Base-by-base conservation (phyloP, 352 stramenopile species). In the Aphanomyces invadans region DNA sequence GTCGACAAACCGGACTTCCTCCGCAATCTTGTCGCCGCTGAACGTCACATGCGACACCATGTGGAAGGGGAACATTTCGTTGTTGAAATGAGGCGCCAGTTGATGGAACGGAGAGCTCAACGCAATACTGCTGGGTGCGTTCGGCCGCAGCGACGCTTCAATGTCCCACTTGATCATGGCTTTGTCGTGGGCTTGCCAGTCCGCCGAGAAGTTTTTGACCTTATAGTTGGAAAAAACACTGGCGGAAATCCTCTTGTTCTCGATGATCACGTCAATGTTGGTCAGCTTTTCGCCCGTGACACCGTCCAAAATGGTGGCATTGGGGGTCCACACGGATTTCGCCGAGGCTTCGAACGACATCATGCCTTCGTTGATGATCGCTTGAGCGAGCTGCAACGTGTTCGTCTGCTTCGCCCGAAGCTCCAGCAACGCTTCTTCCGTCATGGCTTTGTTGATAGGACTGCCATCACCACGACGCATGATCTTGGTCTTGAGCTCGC, bases 11-110 rank as follows among this genome's bases (percentile, higher is more conserved):
- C 85, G 85, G 62, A 89, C 86, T 71, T 93, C 85, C 61, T 93
- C 85, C 3, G 71, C 65, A 57, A 93, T 89, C 71, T 84, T 84
- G 42, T 76, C 83, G 33, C 87, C 77, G n/a, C 86, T 74, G 36
- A 93, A 93, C 17, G 83, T 89, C 54, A 93, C 62, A 77, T 90
- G 85, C 15, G 83, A 90, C 11, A 78, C 78, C 73, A 89, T 80
- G 63, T 82, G 76, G 67, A 90, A 88, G 31, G 81, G 76, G 32
- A 93, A 70, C 62, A 78, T 66, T 60, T 91, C 82, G 31, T 70
- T 74, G 23, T 71, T 75, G 56, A 83, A 84, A 62, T 86, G 68
- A 19, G 71, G 44, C 15, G 75, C 75, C 26, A 92, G 61, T 25
- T 89, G 81, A 19, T 73, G 74, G 52, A 93, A 91, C 0, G 82